Evolutionary conservation across 345 rosid species (phyloP), one percentile per base, ranked within the genome.

Genomic region (Iberis pinnata): DNA sequence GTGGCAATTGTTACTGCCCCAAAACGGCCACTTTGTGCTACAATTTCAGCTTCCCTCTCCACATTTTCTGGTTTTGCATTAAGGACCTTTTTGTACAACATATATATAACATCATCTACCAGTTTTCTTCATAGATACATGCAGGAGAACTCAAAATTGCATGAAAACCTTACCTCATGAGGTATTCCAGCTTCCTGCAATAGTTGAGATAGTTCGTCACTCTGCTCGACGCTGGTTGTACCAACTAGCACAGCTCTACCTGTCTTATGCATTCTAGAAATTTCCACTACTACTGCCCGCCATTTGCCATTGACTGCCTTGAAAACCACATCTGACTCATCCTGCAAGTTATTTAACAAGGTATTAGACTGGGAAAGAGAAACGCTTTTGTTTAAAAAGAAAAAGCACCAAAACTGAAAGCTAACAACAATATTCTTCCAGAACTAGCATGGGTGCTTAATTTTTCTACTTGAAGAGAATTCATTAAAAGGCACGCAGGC

Each of bases 61-160:
- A 90, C 98, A 78, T 90, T 90, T 76, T 90, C 96, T 31, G 98
- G 98, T 72, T 90, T 90, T 42, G 98, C 98, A 75, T 90, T 90
- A 60, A 90, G 96, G 54, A 90, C 95, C 98, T 90, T 56, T 54
- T 54, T 73, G 32, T 41, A 53, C 59, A 49, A 63, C 40, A 64
- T 52, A 65, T 5, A 60, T 13, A 58, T 45, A 39, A 46, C 39
- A 39, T 37, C 55, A 37, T 25, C 37, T 20, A 51, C 53, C 56
- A 59, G 61, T 38, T 31, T 67, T 26, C 59, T 58, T 58, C 43
- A 43, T 13, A 42, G 49, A 43, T 18, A 10, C 24, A 29, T 2
- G 15, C 11, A 12, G 3, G 46, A 27, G n/a, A 43, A 20, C 13
- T 46, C 29, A 46, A 42, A 32, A 22, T 4, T 11, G 25, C 26